Conservation (phyloP, 2,329 filamentous ascomycete genomes). For the Blastomyces gilchristii region DNA sequence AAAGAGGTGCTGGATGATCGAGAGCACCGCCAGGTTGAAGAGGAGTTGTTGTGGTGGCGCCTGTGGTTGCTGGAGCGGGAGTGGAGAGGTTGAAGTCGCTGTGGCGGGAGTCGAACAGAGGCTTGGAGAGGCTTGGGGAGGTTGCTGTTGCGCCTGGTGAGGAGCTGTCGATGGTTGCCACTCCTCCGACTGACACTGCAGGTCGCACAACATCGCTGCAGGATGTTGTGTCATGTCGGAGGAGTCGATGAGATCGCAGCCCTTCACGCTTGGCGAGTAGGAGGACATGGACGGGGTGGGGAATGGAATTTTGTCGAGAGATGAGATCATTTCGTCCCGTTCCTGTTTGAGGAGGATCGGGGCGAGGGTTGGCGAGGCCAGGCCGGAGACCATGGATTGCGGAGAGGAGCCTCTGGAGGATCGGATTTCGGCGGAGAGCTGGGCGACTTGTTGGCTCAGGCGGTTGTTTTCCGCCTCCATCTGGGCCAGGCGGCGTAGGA, state of each 20-base stretch:
- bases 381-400: conserved; percentile 25
- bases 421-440: conserved; percentile 39
- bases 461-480: conserved; percentile 47
- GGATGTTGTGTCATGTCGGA: conserved; percentile 99
- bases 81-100: conserved; percentile 9
- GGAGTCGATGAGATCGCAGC: conserved; percentile 44
- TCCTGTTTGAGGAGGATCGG: conserved; percentile 37
- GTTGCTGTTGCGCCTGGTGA: conserved; percentile 18
- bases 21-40: conserved; percentile 44
- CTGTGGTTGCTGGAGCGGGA: background rate
- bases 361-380: conserved; percentile 32
- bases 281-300: conserved; percentile 31
- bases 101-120: conserved; percentile 32
- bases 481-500: conserved; percentile 53
- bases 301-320: conserved; percentile 34
- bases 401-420: conserved; percentile 32
- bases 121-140: conserved; percentile 38
- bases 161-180: conserved; percentile 22
- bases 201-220: conserved; percentile 99
- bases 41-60: background rate
- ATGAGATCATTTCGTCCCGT: conserved; percentile 31
- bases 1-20: conserved; percentile 54
- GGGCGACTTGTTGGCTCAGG: conserved; percentile 41
- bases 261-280: conserved; percentile 32
- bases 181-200: conserved; percentile 93